Evolutionary conservation across 129 eudicot species (phyloP), one percentile per base, ranked within the genome.

Genomic region (Lonicera japonica): DNA sequence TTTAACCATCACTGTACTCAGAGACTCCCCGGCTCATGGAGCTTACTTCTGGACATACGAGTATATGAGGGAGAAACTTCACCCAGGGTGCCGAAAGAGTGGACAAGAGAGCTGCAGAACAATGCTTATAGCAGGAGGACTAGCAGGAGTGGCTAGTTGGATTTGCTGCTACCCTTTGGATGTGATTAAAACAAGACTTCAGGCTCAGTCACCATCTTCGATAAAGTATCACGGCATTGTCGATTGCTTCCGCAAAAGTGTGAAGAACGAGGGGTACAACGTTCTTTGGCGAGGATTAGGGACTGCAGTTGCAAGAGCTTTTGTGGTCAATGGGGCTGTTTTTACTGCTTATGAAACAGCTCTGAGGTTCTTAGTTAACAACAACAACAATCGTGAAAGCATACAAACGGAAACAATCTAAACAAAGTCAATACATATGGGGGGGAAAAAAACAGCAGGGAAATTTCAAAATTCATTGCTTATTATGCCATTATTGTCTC

Each of bases 91-190:
- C 66, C 54, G 96, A 22, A 78, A 72, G 69, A 74, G 63, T 7
- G 96, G 98, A 45, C 81, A 87, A 60, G 98, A 85, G 69, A 87
- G 68, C 67, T 79, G 71, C 43, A 52, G 70, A 21, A 92, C 98
- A 0, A 92, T 92, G 95, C 88, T 92, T 51, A 39, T 88, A 3
- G 91, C 98, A 0, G 96, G 98, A 11, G 98, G 98, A 0, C 84
- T 92, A 21, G 98, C 95, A 2, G 98, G 98, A 12, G 95, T 85
- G 12, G 87, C 89, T 3, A 92, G 96, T 69, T 92, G 98, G 98
- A 67, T 85, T 15, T 70, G 73, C 54, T 84, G 98, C 73, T 92
- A 92, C 47, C 98, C 98, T 0, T 65, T 92, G 57, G 98, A 92
- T 25, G 96, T 87, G 50, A 47, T 87, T n/a, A 87, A 92, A 62